Evolutionary conservation across 1,139 yeast genomes (phyloP), one percentile per base, ranked within the genome.

Genomic region (Geotrichum reessii): DNA sequence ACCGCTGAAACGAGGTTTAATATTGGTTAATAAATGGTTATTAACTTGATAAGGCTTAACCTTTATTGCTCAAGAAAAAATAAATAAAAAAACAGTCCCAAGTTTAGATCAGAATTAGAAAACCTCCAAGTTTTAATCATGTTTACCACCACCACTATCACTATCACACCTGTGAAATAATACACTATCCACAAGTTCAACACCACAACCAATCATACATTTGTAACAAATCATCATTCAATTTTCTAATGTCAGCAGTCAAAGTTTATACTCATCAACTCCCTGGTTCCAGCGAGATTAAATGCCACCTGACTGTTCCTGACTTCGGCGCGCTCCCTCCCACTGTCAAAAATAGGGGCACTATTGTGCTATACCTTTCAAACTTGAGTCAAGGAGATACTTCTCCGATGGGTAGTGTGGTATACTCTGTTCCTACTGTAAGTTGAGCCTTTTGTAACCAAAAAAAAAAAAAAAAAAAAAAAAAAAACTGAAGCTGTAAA

Each of bases 351-450:
- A 27, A 17, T 48, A 33, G 6, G 47, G 51, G 47, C 5, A 24
- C 58, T 14, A 25, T 58, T 6, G 52, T 58, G 27, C 42, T 58
- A 3, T 52, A 33, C 51, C 49, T 58, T 7, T 28, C 58, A 2
- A 40, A 50, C 37, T 8, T 37, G 17, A 24, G 47, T 6, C 42
- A 50, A 14, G 40, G 25, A 24, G 50, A 55, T 24, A 28, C 37
- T 12, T 51, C 50, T 22, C 40, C 55, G 9, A 47, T 55, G 46
- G 58, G 58, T n/a, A 51, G 56, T 24, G 22, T 58, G 7, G 58
- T 58, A 25, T 58, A 58, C 40, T 51, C 61, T 11, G 47, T 57
- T 6, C 59, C 59, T 24, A 56, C 58, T 19, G 58, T 52, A 47
- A 56, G 56, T 47, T 4, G 14, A 50, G 11, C 21, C 28, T 7